These are phyloP conservation scores for Hanseniaspora opuntiae DNA, from an alignment of 805 yeast species.

Conservation along the genomic window DNA sequence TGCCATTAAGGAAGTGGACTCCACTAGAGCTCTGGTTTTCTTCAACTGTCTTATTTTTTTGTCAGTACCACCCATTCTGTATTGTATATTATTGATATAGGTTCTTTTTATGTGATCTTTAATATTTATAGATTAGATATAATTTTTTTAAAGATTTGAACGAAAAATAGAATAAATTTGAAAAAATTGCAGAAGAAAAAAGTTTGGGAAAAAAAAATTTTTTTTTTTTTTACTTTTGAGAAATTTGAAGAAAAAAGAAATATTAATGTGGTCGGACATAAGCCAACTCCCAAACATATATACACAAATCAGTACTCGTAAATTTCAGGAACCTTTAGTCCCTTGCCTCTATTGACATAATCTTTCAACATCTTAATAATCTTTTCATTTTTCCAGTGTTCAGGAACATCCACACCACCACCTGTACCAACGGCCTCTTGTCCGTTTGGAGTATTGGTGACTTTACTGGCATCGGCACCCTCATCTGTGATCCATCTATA, in stretches of 20 bases:
- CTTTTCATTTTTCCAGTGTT: constrained; percentile 60
- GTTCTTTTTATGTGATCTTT: neutral
- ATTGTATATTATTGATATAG: neutral
- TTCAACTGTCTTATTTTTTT: constrained; percentile 1
- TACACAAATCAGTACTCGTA: constrained; percentile 17
- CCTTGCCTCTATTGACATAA: constrained; percentile 53
- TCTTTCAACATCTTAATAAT: constrained; percentile 55
- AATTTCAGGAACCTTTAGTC: constrained; percentile 72
- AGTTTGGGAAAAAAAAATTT: neutral
- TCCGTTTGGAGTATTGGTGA: constrained; percentile 8
- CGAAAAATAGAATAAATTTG: neutral
- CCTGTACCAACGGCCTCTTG: constrained; percentile 12
- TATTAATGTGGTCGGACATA: neutral
- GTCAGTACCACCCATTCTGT: constrained; percentile 3
- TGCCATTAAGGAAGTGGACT: constrained; percentile 22
- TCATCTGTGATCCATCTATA: constrained; percentile 84
- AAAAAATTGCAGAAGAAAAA: neutral
- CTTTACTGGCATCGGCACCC: constrained; percentile 5
- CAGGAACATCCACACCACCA: constrained; percentile 40
- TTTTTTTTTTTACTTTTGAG: neutral
- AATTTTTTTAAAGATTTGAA: neutral
- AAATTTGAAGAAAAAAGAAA: neutral
- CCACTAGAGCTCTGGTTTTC: neutral
- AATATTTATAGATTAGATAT: neutral
- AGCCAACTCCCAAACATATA: neutral